Evolutionary conservation across 129 eudicot species (phyloP).

Genomic region (Silybum marianum): DNA sequence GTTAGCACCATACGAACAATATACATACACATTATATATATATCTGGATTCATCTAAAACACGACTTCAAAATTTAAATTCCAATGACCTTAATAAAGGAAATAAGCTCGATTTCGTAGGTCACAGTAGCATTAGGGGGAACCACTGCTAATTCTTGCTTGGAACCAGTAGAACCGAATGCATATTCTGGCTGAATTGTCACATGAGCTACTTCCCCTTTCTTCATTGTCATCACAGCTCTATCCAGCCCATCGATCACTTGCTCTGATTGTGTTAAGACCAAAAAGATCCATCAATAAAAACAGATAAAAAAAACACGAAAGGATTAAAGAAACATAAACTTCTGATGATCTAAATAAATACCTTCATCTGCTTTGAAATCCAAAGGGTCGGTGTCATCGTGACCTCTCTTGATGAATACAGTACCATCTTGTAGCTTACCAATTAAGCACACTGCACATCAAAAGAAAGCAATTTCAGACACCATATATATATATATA

Average conservation of each 20-base stretch:
- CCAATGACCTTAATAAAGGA: slow-evolving; percentile 75
- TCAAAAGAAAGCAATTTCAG: slow-evolving; percentile 19
- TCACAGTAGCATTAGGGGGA: slow-evolving; percentile 83
- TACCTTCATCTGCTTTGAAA: slow-evolving; percentile 90
- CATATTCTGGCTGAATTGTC: slow-evolving; percentile 80
- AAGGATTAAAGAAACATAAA: background rate
- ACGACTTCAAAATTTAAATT: background rate
- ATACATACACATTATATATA: too few species aligned
- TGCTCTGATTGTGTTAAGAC: slow-evolving; percentile 56
- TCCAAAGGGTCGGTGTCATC: slow-evolving; percentile 70
- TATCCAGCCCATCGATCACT: slow-evolving; percentile 91
- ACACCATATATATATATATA: background rate
- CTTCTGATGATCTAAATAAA: background rate
- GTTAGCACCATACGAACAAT: background rate
- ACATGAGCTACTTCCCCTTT: slow-evolving; percentile 85
- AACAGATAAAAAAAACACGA: background rate
- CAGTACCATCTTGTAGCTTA: slow-evolving; percentile 79
- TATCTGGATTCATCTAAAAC: background rate
- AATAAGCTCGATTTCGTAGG: slow-evolving; percentile 81
- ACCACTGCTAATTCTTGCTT: slow-evolving; percentile 76
- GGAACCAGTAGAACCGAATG: slow-evolving; percentile 73
- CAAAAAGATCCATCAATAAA: background rate
- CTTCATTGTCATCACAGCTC: slow-evolving; percentile 83
- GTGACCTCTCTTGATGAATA: slow-evolving; percentile 70
- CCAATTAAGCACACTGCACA: slow-evolving; percentile 71